These are phyloP conservation scores for Aphanomyces astaci DNA, from an alignment of 352 stramenopile genomes.

Conservation along the genomic window DNA sequence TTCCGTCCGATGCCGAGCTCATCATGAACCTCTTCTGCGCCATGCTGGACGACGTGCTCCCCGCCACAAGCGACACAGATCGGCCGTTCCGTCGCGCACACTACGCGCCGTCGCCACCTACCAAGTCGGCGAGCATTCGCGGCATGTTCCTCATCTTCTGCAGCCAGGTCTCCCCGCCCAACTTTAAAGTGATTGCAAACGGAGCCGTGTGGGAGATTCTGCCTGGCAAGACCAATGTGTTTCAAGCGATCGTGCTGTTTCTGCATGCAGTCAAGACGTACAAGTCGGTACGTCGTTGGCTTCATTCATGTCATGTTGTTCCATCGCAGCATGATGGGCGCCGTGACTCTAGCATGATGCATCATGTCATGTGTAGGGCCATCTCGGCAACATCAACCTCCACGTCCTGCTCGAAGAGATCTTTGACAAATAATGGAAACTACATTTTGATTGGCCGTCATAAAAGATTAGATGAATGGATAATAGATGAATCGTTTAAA, in stretches of 20 bases:
- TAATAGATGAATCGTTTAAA: too few relatives aligned
- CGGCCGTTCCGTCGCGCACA: conserved; percentile 79
- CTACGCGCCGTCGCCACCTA: conserved; percentile 65
- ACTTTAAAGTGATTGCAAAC: conserved; percentile 78
- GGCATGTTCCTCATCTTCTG: conserved; percentile 19
- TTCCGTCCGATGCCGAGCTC: conserved; percentile 76
- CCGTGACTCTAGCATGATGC: too few relatives aligned
- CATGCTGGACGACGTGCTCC: conserved; percentile 82
- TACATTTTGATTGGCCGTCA: too few relatives aligned
- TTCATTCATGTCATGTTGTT: too few relatives aligned
- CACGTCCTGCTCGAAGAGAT: conserved; percentile 77
- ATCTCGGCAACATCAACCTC: conserved; percentile 83
- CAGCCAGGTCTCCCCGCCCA: conserved; percentile 39
- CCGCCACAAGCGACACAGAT: conserved; percentile 62
- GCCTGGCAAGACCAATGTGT: conserved; percentile 74
- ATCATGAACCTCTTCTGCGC: conserved; percentile 85
- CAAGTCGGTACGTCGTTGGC: conserved; percentile 73
- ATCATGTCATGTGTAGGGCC: conserved; percentile 44
- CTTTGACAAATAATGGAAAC: conserved; percentile 37
- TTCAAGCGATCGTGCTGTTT: conserved; percentile 79
- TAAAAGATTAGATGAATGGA: too few relatives aligned
- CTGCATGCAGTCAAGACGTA: conserved; percentile 78
- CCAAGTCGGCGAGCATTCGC: conserved; percentile 23
- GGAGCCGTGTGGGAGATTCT: conserved; percentile 73
- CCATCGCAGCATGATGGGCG: too few relatives aligned